Evolutionary conservation across 495 filamentous ascomycete species (phyloP), one percentile per base, ranked within the genome.

Genomic region (Trichoderma orchidacearum): DNA sequence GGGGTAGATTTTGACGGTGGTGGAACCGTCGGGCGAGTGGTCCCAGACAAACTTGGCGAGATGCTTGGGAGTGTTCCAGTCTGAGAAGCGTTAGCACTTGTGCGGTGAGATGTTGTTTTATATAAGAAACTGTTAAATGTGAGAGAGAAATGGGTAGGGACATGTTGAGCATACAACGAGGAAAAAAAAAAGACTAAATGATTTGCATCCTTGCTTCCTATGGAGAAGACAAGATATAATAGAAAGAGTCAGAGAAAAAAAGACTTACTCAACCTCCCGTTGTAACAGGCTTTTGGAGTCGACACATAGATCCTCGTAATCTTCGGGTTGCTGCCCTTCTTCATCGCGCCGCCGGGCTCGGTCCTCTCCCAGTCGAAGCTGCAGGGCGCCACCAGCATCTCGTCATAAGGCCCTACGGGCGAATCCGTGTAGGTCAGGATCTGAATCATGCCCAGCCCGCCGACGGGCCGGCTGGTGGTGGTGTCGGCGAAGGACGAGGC

Each of bases 41-140:
- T 64, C 70, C 68, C 75, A 81, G 21, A 64, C 62, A 63, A 80
- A 79, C 32, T 67, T 67, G 23, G 76, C 78, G 15, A 80, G 67
- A 61, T 78, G 76, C 61, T 79, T 79, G 9, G 77, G 75, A 36
- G 77, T 73, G 62, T 78, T 79, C 75, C 75, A 79, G 56, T 75
- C 74, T 69, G 58, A 5, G 9, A 31, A 1, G 27, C 17, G 30
- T 54, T 31, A 54, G 52, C 15, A 18, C 30, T 21, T 30, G 7
- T 54, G 7, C 21, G 1, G 9, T 12, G 8, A 3, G 9, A 13
- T n/a, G 8, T 51, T 51, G 5, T 34, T 15, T 11, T 3, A n/a
- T n/a, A n/a, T n/a, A n/a, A n/a, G n/a, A n/a, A n/a, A n/a, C n/a
- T n/a, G n/a, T n/a, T n/a, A n/a, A n/a, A n/a, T n/a, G n/a, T n/a